phyloP scores from a whole-genome alignment of 768 basidiomycete genomes.

The Candolleomyces aberdarensis region DNA sequence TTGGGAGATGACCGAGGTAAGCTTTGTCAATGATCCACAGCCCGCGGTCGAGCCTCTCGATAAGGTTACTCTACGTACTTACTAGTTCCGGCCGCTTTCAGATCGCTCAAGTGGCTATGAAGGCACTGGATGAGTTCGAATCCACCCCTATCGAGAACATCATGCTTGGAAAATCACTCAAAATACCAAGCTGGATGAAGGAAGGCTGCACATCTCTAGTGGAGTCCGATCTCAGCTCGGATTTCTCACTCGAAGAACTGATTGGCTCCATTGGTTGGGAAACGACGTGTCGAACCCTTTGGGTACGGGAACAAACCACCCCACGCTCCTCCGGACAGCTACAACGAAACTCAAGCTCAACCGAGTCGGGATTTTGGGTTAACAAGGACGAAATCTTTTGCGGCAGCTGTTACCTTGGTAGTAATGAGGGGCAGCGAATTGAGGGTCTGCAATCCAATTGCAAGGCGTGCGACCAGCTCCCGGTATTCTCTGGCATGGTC shows the following conservation, averaged over 20 bases:
- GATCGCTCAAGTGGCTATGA: not conserved
- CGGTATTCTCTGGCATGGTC: too few relatives aligned
- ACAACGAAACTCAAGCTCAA: too few relatives aligned
- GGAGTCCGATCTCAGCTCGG: not conserved
- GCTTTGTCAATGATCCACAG: not conserved
- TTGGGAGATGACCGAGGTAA: not conserved
- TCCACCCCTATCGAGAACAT: not conserved
- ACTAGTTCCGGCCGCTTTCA: not conserved
- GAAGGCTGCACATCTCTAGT: not conserved
- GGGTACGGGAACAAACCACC: not conserved
- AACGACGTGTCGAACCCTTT: not conserved
- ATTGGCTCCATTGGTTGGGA: not conserved
- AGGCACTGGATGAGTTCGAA: not conserved
- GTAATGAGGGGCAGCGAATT: too few relatives aligned
- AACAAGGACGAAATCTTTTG: too few relatives aligned
- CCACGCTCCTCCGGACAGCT: too few relatives aligned
- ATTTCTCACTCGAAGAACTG: not conserved
- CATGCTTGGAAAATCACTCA: not conserved
- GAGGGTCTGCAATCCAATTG: too few relatives aligned
- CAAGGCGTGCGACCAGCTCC: too few relatives aligned
- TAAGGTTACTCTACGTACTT: not conserved
- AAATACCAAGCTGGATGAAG: not conserved
- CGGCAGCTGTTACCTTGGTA: too few relatives aligned
- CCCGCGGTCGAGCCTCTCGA: not conserved
- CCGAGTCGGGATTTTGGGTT: too few relatives aligned